phyloP scores from a whole-genome alignment of 345 rosid species.

The Chamaenerion angustifolium region DNA sequence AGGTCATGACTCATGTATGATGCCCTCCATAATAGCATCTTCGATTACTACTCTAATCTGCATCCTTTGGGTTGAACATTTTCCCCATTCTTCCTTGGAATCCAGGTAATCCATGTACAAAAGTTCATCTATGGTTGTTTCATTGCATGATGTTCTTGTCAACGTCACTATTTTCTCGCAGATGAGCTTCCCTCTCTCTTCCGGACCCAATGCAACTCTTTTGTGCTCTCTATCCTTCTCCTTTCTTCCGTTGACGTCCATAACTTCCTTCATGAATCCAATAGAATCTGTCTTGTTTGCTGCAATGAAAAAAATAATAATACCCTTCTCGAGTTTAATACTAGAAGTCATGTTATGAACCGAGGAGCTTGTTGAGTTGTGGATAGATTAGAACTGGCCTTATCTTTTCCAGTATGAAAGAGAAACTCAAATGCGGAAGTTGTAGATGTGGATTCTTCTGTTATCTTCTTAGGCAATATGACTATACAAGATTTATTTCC shows the following conservation, averaged over 20 bases:
- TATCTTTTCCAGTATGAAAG: conserved; percentile 10
- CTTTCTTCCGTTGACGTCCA: conserved; percentile 16
- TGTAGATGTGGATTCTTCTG: conserved; percentile 22
- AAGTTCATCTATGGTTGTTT: conserved; percentile 10
- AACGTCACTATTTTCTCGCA: conserved; percentile 18
- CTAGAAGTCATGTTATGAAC: conserved; percentile 5
- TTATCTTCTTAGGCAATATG: conserved; percentile 8
- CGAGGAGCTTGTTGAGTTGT: conserved; percentile 8
- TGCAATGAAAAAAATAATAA: conserved; percentile 8
- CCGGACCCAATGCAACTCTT: conserved; percentile 5
- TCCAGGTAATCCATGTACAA: conserved; percentile 14
- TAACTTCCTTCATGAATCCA: conserved; percentile 32
- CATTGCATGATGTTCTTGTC: conserved; percentile 16
- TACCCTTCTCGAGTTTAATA: conserved; percentile 16
- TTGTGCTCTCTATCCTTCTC: neutral
- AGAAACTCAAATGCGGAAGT: conserved; percentile 26
- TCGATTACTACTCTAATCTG: conserved; percentile 18
- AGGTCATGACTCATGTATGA: conserved; percentile 17
- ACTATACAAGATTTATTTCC: conserved; percentile 4
- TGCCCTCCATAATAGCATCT: conserved; percentile 29
- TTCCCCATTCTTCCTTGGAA: conserved; percentile 24
- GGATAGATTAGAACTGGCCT: conserved; percentile 4
- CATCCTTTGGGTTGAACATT: conserved; percentile 9
- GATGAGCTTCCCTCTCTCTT: conserved; percentile 18
- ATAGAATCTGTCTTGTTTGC: conserved; percentile 33